Evolutionary conservation across 2,329 filamentous ascomycete genomes (phyloP), one percentile per base, ranked within the genome.

Genomic region (Eurotiales sp.): DNA sequence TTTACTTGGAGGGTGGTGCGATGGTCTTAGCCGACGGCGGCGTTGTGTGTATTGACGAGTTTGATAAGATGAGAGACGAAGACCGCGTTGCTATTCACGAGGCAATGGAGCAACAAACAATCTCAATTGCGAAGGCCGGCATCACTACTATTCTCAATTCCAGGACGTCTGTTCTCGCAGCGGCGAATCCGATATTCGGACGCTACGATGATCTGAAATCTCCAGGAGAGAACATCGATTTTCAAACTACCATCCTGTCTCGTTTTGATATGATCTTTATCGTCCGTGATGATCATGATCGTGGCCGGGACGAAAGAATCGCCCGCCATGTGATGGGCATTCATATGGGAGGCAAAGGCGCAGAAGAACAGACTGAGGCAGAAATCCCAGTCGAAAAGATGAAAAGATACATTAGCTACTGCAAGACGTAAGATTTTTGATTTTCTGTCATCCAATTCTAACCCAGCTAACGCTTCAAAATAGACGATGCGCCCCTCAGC

Each of bases 201-300:
- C 87, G 93, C 22, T 99, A 99, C 72, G 93, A 99, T 68, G 93
- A 99, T 64, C 86, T 99, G 77, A 97, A 97, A 71, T 90, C 88
- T 0, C 93, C 93, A 0, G 93, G 93, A 54, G 93, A 99, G 72
- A 99, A 99, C 67, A 99, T 99, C 59, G 93, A 99, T 72, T 99
- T 99, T 72, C 93, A 99, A 66, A 99, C 93, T 0, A 99, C 93
- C 3, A 97, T 99, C 63, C 69, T 99, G 58, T 97, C 92, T 2
- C 88, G 93, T 80, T 99, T 99, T 69, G 93, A 99, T 71, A 96
- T 99, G 89, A 97, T 99, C 59, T 99, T 97, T 76, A 96, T 99
- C 59, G 92, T 99, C 56, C 89, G 88, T 61, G 93, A 99, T 68
- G 90, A 95, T 56, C 93, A 99, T 68, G 89, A 92, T 56, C 82